phyloP scores from a whole-genome alignment of 140 eudicot species.

The Cichorium intybus region DNA sequence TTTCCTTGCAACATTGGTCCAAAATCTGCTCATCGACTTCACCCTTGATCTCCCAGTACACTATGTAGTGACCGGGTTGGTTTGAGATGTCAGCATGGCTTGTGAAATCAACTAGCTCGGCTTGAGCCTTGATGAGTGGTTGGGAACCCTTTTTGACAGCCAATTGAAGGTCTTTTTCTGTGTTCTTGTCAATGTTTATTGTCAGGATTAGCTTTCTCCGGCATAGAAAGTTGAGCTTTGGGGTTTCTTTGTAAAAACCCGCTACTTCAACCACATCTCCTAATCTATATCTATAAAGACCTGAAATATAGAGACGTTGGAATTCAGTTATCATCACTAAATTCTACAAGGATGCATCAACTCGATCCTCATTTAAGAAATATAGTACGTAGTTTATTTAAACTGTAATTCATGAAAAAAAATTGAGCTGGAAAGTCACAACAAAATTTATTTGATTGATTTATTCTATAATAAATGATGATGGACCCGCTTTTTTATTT shows the following conservation, averaged over 20 bases:
- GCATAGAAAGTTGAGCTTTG: constrained; percentile 72
- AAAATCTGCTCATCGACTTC: constrained; percentile 46
- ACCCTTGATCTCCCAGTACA: constrained; percentile 89
- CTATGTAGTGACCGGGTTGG: constrained; percentile 74
- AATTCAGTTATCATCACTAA: neutral
- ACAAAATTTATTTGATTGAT: too few species aligned
- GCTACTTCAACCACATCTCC: constrained; percentile 89
- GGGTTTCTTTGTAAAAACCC: constrained; percentile 64
- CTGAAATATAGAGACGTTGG: constrained; percentile 22
- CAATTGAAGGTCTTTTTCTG: constrained; percentile 76
- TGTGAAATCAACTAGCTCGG: constrained; percentile 78
- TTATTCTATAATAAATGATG: too few species aligned
- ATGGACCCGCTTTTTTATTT: constrained; percentile 3
- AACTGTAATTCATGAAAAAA: too few species aligned
- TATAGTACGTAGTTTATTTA: too few species aligned
- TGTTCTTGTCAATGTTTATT: constrained; percentile 78
- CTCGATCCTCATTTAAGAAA: neutral
- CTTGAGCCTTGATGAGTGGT: constrained; percentile 40
- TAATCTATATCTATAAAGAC: constrained; percentile 74
- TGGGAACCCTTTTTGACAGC: constrained; percentile 78
- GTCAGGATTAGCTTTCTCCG: constrained; percentile 78
- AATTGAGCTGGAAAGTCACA: too few species aligned
- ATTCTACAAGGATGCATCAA: neutral
- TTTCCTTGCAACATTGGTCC: constrained; percentile 55
- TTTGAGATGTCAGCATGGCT: constrained; percentile 63